Evolutionary conservation across 805 yeast genomes (phyloP), one percentile per base, ranked within the genome.

Genomic region (Ogataea pini): DNA sequence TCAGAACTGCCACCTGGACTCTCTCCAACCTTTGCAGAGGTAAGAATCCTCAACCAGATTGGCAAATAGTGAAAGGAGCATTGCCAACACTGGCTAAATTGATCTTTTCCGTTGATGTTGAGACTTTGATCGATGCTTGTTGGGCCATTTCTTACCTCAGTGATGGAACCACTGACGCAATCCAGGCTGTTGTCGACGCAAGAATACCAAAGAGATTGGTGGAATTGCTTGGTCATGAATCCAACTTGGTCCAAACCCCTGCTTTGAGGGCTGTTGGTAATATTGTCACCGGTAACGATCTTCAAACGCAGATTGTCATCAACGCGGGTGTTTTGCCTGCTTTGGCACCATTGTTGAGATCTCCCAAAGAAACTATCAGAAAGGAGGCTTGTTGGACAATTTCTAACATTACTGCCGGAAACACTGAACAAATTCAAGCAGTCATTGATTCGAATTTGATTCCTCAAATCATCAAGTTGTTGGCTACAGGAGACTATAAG

Each of bases 311-410:
- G 72, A 83, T 89, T 48, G 92, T 92, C 42, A 88, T 94, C 61
- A 92, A 94, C 68, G 82, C 90, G 31, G 97, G 97, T 53, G 96
- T 92, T 12, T 76, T 94, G 61, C 83, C 86, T 29, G 96, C 96
- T 17, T 76, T 94, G 54, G 83, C 85, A 44, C 88, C 87, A 40
- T 77, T 94, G 56, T 77, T 94, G 61, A 75, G 80, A 54, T 86
- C 96, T 27, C 82, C 89, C 50, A 90, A 91, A 75, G 99, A 94
- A 69, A 82, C 94, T 14, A 86, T 94, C 59, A 84, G 94, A 65
- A 94, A 94, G 69, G 99, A 94, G 75, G 96, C 98, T 4, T 90
- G 99, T 75, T 94, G 99, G 99, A 92, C 99, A 32, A 85, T 94
- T 55, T 91, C 97, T 50, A 94, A 94, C 72, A 91, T 94, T 65